phyloP scores from a whole-genome alignment of 2,329 filamentous ascomycete species.

The Hypoxylon sp. region DNA sequence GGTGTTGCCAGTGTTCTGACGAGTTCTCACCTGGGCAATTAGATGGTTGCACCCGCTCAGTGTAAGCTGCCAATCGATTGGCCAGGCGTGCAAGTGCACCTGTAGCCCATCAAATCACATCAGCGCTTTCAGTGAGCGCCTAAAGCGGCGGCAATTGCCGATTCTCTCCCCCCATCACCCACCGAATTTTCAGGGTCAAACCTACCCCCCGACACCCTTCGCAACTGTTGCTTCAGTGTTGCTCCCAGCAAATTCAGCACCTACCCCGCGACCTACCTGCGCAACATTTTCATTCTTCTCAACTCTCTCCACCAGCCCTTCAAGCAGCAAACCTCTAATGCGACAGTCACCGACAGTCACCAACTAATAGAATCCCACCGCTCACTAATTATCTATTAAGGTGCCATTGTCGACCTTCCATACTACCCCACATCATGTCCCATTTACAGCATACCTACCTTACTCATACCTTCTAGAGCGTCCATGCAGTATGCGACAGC shows the following conservation, averaged over 20 bases:
- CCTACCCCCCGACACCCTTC: slow-evolving; percentile 47
- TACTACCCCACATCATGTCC: slow-evolving; percentile 16
- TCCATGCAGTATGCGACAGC: slow-evolving; percentile 1
- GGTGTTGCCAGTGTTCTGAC: slow-evolving; percentile 43
- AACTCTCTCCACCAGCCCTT: slow-evolving; percentile 9
- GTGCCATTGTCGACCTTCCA: slow-evolving; percentile 4
- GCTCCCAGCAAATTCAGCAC: slow-evolving; percentile 26
- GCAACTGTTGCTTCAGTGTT: slow-evolving; percentile 31
- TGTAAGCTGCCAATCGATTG: slow-evolving; percentile 48
- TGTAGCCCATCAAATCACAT: slow-evolving; percentile 47
- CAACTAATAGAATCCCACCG: slow-evolving; percentile 27
- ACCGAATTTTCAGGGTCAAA: slow-evolving; percentile 53
- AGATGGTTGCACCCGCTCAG: slow-evolving; percentile 51
- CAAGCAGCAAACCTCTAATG: slow-evolving; percentile 10
- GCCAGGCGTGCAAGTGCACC: slow-evolving; percentile 42
- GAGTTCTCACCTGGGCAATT: slow-evolving; percentile 34
- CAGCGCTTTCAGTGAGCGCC: slow-evolving; percentile 48
- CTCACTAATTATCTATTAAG: slow-evolving; percentile 3
- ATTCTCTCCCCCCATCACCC: slow-evolving; percentile 38
- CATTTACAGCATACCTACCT: slow-evolving; percentile 7
- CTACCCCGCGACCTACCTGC: slow-evolving; percentile 1
- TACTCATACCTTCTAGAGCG: background rate
- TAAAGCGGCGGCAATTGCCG: slow-evolving; percentile 52
- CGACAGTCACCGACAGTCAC: slow-evolving; percentile 2
- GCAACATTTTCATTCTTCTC: slow-evolving; percentile 1